A percentile compares a stretch with the other conserved stretches of the same genome.
These are phyloP conservation scores for Hygrocybe coccinea DNA, from an alignment of 768 basidiomycete species.

Conservation along the genomic window DNA sequence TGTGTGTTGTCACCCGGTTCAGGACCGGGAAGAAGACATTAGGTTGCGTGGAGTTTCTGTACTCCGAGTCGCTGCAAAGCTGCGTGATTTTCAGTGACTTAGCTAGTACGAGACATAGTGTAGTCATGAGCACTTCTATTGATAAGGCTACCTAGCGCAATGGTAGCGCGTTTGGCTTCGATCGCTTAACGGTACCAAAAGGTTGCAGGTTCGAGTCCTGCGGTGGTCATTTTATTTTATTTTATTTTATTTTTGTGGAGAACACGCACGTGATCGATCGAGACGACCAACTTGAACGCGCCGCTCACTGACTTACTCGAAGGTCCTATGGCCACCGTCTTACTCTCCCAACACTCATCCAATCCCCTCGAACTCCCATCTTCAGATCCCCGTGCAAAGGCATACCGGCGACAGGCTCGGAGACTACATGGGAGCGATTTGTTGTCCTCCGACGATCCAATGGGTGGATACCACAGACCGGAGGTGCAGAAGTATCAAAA, in stretches of 20 bases:
- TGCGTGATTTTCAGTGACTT: too few relatives aligned
- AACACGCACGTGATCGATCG: neutral
- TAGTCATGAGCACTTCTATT: too few relatives aligned
- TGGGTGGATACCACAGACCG: slow-evolving; percentile 33
- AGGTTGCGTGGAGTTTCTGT: neutral
- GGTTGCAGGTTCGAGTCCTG: slow-evolving; percentile 97
- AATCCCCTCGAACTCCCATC: slow-evolving; percentile 68
- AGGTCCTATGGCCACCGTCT: slow-evolving; percentile 34
- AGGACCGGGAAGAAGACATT: neutral
- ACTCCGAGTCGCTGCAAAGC: neutral
- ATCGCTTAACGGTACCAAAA: slow-evolving; percentile 54
- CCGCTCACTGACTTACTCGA: neutral
- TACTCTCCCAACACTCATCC: slow-evolving; percentile 67
- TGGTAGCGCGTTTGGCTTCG: slow-evolving; percentile 96
- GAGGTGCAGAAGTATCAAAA: slow-evolving; percentile 46
- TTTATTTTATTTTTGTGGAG: neutral
- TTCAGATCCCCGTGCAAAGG: slow-evolving; percentile 49
- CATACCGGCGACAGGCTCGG: slow-evolving; percentile 38
- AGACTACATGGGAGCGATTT: slow-evolving; percentile 26
- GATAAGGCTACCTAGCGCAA: slow-evolving; percentile 77
- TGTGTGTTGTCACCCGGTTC: slow-evolving; percentile 25
- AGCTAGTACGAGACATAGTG: too few relatives aligned
- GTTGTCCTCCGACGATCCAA: slow-evolving; percentile 51
- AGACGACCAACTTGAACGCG: too few relatives aligned
- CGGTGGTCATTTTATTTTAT: slow-evolving; percentile 58